A percentile compares a stretch with the other conserved stretches of the same genome.
Conservation (phyloP, 1,284 basidiomycete species). For the Apiotrichum sp. region DNA sequence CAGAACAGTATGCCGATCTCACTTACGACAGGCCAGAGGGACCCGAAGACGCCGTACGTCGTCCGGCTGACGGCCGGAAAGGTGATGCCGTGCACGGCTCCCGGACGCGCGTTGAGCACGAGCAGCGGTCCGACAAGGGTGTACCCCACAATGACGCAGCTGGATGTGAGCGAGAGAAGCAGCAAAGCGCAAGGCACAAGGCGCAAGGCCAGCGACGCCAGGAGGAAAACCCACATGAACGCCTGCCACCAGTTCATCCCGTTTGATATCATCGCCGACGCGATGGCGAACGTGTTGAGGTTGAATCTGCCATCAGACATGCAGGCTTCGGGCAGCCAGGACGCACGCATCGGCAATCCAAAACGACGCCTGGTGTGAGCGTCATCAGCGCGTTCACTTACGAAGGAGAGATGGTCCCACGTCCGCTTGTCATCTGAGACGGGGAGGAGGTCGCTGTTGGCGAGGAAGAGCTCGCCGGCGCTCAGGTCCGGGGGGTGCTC, state of each 20-base stretch:
- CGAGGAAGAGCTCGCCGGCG: slow-evolving; percentile 54
- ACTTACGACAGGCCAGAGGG: slow-evolving; percentile 3
- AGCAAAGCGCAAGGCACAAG: slow-evolving; percentile 57
- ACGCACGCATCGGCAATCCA: slow-evolving; percentile 50
- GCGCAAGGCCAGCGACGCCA: background rate
- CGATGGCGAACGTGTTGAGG: slow-evolving; percentile 62
- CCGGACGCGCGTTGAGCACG: slow-evolving; percentile 71
- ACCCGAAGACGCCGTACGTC: slow-evolving; percentile 74
- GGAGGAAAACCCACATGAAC: slow-evolving; percentile 4
- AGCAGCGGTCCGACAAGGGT: slow-evolving; percentile 65
- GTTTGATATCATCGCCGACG: slow-evolving; percentile 60
- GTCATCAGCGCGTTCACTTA: slow-evolving; percentile 18
- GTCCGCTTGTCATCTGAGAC: slow-evolving; percentile 35
- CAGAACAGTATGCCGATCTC: no score
- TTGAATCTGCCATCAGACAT: slow-evolving; percentile 55
- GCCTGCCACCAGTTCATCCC: slow-evolving; percentile 75
- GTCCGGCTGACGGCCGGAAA: slow-evolving; percentile 71
- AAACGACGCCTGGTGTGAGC: slow-evolving; percentile 1
- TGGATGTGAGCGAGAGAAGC: slow-evolving; percentile 1
- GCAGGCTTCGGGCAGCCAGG: slow-evolving; percentile 57
- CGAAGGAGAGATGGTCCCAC: slow-evolving; percentile 36
- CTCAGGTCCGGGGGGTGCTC: slow-evolving; percentile 53
- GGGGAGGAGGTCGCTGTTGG: slow-evolving; percentile 47
- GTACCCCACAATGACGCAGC: slow-evolving; percentile 68
- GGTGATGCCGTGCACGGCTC: slow-evolving; percentile 57